Evolutionary conservation across 805 yeast genomes (phyloP).

Genomic region (Danielia oregonensis): DNA sequence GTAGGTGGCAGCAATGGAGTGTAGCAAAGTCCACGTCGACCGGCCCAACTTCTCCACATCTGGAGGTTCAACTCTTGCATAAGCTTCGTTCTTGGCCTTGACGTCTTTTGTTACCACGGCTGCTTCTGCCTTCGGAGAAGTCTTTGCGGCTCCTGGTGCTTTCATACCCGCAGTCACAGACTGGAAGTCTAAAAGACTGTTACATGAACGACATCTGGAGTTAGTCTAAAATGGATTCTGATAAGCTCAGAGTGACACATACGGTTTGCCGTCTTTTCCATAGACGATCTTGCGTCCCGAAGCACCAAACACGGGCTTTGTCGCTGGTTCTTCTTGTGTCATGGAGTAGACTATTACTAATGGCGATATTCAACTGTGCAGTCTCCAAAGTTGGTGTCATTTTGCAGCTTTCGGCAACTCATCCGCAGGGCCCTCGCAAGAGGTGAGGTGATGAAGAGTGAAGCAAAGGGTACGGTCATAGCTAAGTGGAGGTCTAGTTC

Average conservation of each 20-base stretch:
- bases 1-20: constrained; percentile 84
- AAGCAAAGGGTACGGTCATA: too few relatives aligned
- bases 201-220: constrained; percentile 80
- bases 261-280: constrained; percentile 94
- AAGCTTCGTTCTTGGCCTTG: constrained; percentile 7
- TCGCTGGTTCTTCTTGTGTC: constrained; percentile 1
- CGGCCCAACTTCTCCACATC: constrained; percentile 79
- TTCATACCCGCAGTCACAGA: constrained; percentile 38
- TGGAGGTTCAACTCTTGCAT: constrained; percentile 68
- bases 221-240: too few relatives aligned
- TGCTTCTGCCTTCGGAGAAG: constrained; percentile 2
- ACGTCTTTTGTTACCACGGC: constrained; percentile 1
- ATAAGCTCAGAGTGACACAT: too few relatives aligned
- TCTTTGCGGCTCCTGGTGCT: background rate
- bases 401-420: too few relatives aligned
- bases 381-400: too few relatives aligned
- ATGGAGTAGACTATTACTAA: background rate
- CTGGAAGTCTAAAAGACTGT: constrained; percentile 75
- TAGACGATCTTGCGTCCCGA: constrained; percentile 67
- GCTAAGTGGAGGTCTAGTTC: too few relatives aligned
- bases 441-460: too few relatives aligned
- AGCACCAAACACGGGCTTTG: constrained; percentile 47
- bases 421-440: too few relatives aligned
- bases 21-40: constrained; percentile 90
- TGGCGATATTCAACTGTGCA: background rate